These are phyloP conservation scores for Saturnispora gosingensis DNA, from an alignment of 805 yeast species.

Conservation along the genomic window DNA sequence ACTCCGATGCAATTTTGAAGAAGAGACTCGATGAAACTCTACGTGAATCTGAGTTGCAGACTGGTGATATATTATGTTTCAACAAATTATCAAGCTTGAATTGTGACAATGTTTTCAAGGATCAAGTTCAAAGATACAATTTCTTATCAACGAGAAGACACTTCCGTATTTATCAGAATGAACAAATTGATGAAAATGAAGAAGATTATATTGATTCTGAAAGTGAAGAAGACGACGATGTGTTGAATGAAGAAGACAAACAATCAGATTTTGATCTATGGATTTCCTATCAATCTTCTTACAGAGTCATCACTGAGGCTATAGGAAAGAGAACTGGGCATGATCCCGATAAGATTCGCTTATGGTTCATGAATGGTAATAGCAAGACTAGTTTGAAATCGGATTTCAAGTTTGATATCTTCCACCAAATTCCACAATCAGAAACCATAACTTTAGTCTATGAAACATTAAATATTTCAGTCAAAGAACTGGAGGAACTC, in stretches of 20 bases:
- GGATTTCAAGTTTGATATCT: conserved; percentile 26
- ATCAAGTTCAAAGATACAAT: conserved; percentile 39
- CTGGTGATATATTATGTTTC: conserved; percentile 56
- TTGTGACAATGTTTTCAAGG: conserved; percentile 16
- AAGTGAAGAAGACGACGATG: conserved; percentile 10
- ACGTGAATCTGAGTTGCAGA: conserved; percentile 48
- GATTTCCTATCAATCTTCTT: conserved; percentile 54
- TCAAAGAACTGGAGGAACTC: conserved; percentile 72
- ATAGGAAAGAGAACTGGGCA: conserved; percentile 46
- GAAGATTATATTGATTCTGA: conserved; percentile 39
- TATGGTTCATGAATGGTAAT: conserved; percentile 50
- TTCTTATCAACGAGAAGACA: conserved; percentile 55
- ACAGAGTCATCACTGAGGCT: conserved; percentile 49
- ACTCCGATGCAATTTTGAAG: conserved; percentile 41
- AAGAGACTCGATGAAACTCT: conserved; percentile 35
- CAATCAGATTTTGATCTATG: conserved; percentile 46
- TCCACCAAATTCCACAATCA: conserved; percentile 35
- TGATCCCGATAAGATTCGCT: conserved; percentile 52
- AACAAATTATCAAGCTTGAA: conserved; percentile 6
- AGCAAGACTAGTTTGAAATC: conserved; percentile 46
- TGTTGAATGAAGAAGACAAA: not conserved
- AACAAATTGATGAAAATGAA: conserved; percentile 32
- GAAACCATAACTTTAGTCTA: conserved; percentile 47
- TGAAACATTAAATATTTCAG: conserved; percentile 66
- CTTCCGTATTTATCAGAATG: conserved; percentile 40